Conservation (phyloP, 163 green algal species). For the Scenedesmus sp. region DNA sequence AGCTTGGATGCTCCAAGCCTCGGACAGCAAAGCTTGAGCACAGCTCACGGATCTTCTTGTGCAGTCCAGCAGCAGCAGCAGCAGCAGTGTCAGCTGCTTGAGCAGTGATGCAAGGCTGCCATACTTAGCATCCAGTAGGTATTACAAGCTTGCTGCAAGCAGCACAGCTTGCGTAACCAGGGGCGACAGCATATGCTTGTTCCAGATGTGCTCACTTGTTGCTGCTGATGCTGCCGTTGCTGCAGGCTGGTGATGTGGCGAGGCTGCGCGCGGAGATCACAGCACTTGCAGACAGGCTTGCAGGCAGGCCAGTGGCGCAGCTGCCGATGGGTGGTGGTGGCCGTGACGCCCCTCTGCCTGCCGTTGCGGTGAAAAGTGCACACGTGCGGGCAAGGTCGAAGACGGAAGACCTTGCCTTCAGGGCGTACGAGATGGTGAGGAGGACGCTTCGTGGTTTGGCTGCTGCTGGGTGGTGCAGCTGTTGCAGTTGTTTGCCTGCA, state of each 20-base stretch:
- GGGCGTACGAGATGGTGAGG: constrained; percentile 41
- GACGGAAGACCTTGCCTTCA: constrained; percentile 23
- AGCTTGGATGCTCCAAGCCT: background rate
- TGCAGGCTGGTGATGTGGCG: constrained; percentile 28
- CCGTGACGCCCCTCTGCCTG: background rate
- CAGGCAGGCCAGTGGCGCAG: constrained; percentile 18
- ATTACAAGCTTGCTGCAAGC: constrained; percentile 6
- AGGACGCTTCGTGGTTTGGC: background rate
- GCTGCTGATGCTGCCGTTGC: constrained; percentile 14
- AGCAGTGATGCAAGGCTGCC: too few relatives aligned
- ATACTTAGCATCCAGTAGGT: background rate
- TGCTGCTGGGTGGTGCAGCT: background rate
- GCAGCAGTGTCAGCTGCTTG: background rate
- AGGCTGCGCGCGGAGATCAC: constrained; percentile 30
- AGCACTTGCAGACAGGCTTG: constrained; percentile 30
- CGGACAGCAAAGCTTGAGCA: background rate
- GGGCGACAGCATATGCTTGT: background rate
- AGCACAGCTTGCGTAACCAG: background rate
- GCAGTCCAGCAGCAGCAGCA: background rate
- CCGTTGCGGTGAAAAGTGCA: constrained; percentile 8
- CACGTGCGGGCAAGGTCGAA: background rate
- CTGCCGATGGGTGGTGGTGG: background rate
- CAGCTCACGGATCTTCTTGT: background rate
- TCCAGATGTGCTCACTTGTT: background rate
- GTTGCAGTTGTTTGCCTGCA: background rate